Conservation (phyloP, 257 asterid genomes). For the Solanum microdontum region DNA sequence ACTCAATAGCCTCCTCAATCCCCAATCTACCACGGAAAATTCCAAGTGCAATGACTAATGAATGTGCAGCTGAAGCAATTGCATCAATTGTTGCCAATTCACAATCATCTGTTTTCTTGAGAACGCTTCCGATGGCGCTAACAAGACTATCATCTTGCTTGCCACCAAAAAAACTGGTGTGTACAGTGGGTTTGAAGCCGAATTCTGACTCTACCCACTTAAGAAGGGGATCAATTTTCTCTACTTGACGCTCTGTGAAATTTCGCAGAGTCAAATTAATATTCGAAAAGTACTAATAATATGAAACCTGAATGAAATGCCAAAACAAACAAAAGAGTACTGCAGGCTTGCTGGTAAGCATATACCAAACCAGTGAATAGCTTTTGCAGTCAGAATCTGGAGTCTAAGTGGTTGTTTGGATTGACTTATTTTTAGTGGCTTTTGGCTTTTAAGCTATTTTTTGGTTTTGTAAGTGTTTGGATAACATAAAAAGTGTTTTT, state of each 20-base stretch:
- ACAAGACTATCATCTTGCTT: conserved; percentile 66
- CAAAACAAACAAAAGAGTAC: not conserved
- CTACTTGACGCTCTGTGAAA: conserved; percentile 66
- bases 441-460: too few relatives aligned
- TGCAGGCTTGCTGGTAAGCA: not conserved
- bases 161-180: conserved; percentile 80
- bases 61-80: conserved; percentile 82
- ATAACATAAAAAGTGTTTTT: too few relatives aligned
- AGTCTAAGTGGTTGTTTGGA: not conserved
- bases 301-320: not conserved
- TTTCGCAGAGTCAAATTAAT: not conserved
- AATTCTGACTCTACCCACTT: conserved; percentile 84
- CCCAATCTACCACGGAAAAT: conserved; percentile 45
- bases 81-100: conserved; percentile 84
- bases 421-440: too few relatives aligned
- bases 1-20: conserved; percentile 74
- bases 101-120: conserved; percentile 52
- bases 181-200: conserved; percentile 55
- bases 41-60: conserved; percentile 68
- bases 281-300: not conserved
- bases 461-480: too few relatives aligned
- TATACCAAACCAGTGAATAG: not conserved
- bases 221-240: conserved; percentile 67
- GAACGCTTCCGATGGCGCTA: conserved; percentile 46
- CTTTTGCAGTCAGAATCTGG: not conserved